These are phyloP conservation scores for Phaeotremella skinneri DNA, from an alignment of 768 basidiomycete genomes.

Conservation along the genomic window DNA sequence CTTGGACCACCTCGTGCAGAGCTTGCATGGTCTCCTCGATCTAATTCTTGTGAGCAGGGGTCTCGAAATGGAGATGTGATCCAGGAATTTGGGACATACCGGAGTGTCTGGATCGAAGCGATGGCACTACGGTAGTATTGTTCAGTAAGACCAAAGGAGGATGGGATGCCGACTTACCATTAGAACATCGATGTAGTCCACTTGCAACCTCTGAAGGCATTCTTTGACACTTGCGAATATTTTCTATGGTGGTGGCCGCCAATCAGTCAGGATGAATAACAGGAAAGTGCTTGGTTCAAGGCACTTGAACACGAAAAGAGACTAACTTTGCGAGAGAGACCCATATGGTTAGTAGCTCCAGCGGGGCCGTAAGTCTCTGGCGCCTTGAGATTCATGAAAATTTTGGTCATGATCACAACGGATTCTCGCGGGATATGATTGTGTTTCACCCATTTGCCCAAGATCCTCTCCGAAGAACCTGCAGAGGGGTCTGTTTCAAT, in stretches of 20 bases:
- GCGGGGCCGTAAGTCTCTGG: slow-evolving; percentile 13
- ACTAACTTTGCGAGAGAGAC: slow-evolving; percentile 13
- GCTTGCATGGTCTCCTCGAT: slow-evolving; percentile 68
- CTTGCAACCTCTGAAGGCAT: slow-evolving; percentile 64
- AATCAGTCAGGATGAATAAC: too few relatives aligned
- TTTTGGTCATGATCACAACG: slow-evolving; percentile 77
- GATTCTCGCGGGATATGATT: slow-evolving; percentile 68
- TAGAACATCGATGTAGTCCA: slow-evolving; percentile 73
- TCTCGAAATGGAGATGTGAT: slow-evolving; percentile 26
- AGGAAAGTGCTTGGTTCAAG: neutral
- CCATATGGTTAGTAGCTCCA: slow-evolving; percentile 13
- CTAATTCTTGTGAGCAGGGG: slow-evolving; percentile 3
- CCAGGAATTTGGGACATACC: slow-evolving; percentile 14
- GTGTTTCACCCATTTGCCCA: slow-evolving; percentile 70
- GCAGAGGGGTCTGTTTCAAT: neutral
- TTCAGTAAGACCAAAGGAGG: slow-evolving; percentile 19
- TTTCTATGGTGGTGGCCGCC: slow-evolving; percentile 49
- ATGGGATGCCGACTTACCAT: slow-evolving; percentile 52
- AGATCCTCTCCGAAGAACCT: slow-evolving; percentile 64
- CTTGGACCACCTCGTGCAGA: slow-evolving; percentile 66
- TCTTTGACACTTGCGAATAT: slow-evolving; percentile 65
- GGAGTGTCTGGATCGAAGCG: slow-evolving; percentile 61
- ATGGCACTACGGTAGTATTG: slow-evolving; percentile 54
- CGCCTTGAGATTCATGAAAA: slow-evolving; percentile 30
- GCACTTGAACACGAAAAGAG: neutral